These are phyloP conservation scores for Sporisorium exsertum DNA, from an alignment of 1,284 basidiomycete species.

Conservation along the genomic window DNA sequence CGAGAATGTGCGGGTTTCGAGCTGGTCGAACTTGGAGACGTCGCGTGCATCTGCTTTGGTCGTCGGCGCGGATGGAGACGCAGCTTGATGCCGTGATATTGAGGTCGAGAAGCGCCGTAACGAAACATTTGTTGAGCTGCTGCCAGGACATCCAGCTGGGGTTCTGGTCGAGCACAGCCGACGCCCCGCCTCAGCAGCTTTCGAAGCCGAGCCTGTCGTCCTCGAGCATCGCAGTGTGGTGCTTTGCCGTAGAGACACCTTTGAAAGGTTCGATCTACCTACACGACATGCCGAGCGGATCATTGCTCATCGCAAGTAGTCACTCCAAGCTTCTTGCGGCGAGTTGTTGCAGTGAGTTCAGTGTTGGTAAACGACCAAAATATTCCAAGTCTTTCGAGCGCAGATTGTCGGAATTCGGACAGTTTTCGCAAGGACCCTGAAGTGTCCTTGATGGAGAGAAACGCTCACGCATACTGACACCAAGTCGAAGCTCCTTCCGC, in stretches of 20 bases:
- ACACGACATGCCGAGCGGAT: constrained; percentile 35
- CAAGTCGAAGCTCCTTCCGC: too few species aligned
- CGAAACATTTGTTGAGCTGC: not conserved
- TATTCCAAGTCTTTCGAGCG: constrained; percentile 14
- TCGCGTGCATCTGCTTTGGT: constrained; percentile 11
- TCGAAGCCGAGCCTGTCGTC: not conserved
- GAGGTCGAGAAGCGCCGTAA: constrained; percentile 11
- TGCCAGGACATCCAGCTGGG: not conserved
- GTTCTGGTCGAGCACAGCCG: not conserved
- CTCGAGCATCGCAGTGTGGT: not conserved
- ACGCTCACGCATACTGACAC: too few species aligned
- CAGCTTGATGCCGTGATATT: not conserved
- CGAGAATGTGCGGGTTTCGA: constrained; percentile 63
- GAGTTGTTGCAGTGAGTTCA: not conserved
- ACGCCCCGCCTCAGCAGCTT: not conserved
- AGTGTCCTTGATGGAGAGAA: too few species aligned
- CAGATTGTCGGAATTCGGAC: constrained; percentile 22
- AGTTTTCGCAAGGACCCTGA: not conserved
- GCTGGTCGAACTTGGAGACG: constrained; percentile 44
- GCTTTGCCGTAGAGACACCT: not conserved
- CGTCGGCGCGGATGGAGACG: not conserved
- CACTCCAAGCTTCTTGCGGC: not conserved
- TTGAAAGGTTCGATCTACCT: not conserved
- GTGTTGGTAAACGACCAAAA: not conserved
- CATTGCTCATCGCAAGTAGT: constrained; percentile 9